A percentile compares a stretch with the other conserved stretches of the same genome.
phyloP scores from a whole-genome alignment of 805 yeast genomes.

The Candida boidinii region DNA sequence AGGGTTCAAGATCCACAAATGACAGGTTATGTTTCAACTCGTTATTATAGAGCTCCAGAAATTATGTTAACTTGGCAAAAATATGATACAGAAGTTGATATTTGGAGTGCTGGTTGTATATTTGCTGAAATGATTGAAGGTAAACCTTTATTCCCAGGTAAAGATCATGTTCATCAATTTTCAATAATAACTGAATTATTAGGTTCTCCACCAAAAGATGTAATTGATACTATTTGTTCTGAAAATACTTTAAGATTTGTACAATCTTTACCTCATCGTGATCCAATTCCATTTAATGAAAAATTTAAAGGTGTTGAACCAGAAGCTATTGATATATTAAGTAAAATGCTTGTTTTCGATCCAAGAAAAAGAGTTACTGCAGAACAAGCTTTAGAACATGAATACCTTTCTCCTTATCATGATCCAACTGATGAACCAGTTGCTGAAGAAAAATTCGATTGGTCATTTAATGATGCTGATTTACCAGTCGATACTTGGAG shows the following conservation, averaged over 20 bases:
- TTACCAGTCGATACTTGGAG: constrained; percentile 97
- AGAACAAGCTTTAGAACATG: constrained; percentile 80
- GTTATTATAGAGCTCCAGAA: constrained; percentile 97
- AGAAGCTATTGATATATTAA: constrained; percentile 80
- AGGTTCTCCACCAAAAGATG: constrained; percentile 92
- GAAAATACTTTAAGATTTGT: constrained; percentile 94
- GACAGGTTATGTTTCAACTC: constrained; percentile 96
- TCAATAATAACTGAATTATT: constrained; percentile 91
- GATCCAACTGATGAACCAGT: constrained; percentile 97
- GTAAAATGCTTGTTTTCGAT: constrained; percentile 88
- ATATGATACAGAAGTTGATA: constrained; percentile 92
- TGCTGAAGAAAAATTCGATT: constrained; percentile 87
- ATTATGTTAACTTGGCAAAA: constrained; percentile 99
- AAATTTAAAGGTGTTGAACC: constrained; percentile 75
- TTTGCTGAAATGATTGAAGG: constrained; percentile 98
- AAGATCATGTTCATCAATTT: constrained; percentile 97
- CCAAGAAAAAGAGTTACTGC: constrained; percentile 93
- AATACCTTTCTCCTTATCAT: constrained; percentile 90
- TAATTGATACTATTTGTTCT: constrained; percentile 90
- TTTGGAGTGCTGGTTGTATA: constrained; percentile 97
- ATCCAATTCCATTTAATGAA: constrained; percentile 81
- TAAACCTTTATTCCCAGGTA: constrained; percentile 94
- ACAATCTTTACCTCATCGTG: constrained; percentile 85
- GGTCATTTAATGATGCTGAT: constrained; percentile 98
- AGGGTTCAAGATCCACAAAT: constrained; percentile 97